A percentile compares a stretch with the other conserved stretches of the same genome.
These are phyloP conservation scores for Calocybe cyanea DNA, from an alignment of 768 basidiomycete species.

Conservation along the genomic window DNA sequence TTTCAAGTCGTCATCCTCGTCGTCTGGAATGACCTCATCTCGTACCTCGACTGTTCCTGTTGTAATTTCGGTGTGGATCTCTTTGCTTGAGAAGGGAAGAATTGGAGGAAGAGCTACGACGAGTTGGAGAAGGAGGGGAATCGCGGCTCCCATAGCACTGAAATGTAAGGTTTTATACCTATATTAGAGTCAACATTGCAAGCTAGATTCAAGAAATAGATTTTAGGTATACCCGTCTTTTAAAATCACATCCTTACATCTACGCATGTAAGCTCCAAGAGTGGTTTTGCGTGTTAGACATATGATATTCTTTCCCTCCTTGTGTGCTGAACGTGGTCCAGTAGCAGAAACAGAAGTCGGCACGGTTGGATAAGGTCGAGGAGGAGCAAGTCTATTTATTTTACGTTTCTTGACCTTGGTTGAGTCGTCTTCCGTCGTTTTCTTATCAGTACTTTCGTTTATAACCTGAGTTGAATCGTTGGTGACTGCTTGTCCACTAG, in stretches of 20 bases:
- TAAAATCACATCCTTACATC: conserved; percentile 70
- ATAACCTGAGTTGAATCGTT: background rate
- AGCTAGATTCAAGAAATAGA: background rate
- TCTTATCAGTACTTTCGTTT: background rate
- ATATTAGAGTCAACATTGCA: background rate
- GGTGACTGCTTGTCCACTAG: background rate
- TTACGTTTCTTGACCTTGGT: conserved; percentile 19
- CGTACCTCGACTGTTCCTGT: conserved; percentile 72
- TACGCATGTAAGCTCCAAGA: conserved; percentile 68
- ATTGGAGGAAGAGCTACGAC: conserved; percentile 67
- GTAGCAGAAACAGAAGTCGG: conserved; percentile 73
- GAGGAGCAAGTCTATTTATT: conserved; percentile 67
- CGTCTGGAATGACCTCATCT: conserved; percentile 76
- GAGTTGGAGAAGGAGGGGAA: conserved; percentile 73
- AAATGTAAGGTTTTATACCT: conserved; percentile 75
- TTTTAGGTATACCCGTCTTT: conserved; percentile 60
- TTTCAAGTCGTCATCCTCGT: conserved; percentile 65
- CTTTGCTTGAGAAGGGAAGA: conserved; percentile 58
- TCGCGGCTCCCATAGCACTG: conserved; percentile 86
- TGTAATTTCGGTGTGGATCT: conserved; percentile 56
- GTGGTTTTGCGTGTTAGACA: conserved; percentile 76
- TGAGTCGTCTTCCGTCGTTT: conserved; percentile 5
- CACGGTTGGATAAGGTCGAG: conserved; percentile 74
- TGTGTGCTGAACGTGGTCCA: conserved; percentile 74
- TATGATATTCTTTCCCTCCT: conserved; percentile 77